Evolutionary conservation across 345 rosid species (phyloP).

Genomic region (Capsella bursapastoris): DNA sequence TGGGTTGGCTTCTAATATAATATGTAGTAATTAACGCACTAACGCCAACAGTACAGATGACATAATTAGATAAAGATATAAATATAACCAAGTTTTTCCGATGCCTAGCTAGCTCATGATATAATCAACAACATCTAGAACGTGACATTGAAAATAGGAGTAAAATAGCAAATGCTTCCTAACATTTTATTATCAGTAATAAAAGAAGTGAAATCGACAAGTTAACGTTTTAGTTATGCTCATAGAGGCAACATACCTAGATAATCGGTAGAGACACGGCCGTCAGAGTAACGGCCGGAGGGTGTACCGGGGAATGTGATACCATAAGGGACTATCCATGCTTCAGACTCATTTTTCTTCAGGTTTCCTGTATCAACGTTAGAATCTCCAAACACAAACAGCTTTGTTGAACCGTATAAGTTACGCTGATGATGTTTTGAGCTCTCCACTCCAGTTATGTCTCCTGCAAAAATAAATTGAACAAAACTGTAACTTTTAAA

Average conservation of each 20-base stretch:
- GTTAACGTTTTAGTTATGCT: neutral
- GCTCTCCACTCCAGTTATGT: conserved; percentile 15
- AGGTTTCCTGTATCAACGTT: conserved; percentile 64
- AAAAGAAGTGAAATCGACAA: too few species aligned
- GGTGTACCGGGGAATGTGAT: conserved; percentile 59
- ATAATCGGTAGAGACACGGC: conserved; percentile 59
- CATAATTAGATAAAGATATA: too few species aligned
- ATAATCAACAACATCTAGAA: too few species aligned
- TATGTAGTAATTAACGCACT: too few species aligned
- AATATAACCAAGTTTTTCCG: too few species aligned
- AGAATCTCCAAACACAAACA: conserved; percentile 67
- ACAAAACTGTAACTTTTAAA: neutral
- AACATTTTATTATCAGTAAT: too few species aligned
- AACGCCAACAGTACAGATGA: too few species aligned
- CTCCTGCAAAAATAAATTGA: conserved; percentile 16
- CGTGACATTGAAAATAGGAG: too few species aligned
- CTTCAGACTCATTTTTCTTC: conserved; percentile 1
- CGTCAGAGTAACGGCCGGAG: conserved; percentile 62
- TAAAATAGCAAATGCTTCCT: too few species aligned
- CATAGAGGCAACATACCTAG: conserved; percentile 40
- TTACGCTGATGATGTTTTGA: neutral
- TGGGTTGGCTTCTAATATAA: too few species aligned
- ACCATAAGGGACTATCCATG: conserved; percentile 63
- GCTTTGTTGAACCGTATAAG: conserved; percentile 40
- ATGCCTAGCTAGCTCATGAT: too few species aligned